These are phyloP conservation scores for Ulmus americana DNA, from an alignment of 331 rosid species.

Conservation along the genomic window DNA sequence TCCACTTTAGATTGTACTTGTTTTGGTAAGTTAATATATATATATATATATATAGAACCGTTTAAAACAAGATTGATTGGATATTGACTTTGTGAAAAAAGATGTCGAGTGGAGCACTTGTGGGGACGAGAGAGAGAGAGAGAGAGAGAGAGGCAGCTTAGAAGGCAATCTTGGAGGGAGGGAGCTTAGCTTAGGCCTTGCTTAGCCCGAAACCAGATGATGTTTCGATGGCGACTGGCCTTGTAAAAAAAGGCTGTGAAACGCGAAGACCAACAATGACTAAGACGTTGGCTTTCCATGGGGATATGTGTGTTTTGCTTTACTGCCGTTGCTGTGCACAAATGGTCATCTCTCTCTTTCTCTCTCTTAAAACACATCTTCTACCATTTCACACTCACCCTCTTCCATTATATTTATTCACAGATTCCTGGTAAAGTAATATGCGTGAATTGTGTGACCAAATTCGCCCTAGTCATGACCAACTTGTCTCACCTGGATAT, in stretches of 20 bases:
- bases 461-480: background rate
- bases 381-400: background rate
- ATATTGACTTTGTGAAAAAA: constrained; percentile 11
- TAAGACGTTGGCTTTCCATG: constrained; percentile 42
- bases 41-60: too few relatives aligned
- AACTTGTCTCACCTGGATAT: background rate
- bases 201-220: constrained; percentile 12
- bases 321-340: constrained; percentile 4
- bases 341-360: constrained; percentile 8
- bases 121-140: background rate
- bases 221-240: constrained; percentile 25
- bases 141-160: background rate
- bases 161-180: constrained; percentile 11
- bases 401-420: constrained; percentile 2
- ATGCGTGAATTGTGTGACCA: background rate
- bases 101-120: background rate
- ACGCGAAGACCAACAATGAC: constrained; percentile 37
- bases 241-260: constrained; percentile 21
- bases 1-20: background rate
- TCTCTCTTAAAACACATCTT: background rate
- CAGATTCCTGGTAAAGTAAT: background rate
- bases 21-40: background rate
- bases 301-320: constrained; percentile 32
- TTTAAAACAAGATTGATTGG: background rate
- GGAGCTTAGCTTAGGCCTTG: background rate